These are phyloP conservation scores for Calonectria leucothoes DNA, from an alignment of 2,329 filamentous ascomycete genomes.

Conservation along the genomic window DNA sequence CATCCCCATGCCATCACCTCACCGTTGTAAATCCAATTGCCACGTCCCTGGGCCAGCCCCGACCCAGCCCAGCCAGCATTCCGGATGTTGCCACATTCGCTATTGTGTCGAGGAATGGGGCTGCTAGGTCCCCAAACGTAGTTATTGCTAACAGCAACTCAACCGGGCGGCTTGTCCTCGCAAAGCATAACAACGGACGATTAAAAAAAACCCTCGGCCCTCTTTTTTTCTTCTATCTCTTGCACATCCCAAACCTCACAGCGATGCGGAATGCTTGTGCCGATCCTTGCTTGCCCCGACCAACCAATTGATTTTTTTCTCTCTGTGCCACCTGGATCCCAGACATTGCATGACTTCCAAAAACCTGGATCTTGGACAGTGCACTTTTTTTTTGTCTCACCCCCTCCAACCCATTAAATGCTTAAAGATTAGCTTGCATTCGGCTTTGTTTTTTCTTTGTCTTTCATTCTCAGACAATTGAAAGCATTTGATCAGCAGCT, in stretches of 20 bases:
- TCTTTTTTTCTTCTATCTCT: not conserved
- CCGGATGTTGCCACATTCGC: not conserved
- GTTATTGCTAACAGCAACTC: not conserved
- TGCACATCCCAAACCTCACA: not conserved
- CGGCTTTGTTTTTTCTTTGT: not conserved
- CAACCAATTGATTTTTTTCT: not conserved
- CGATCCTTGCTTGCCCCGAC: not conserved
- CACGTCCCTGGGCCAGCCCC: not conserved
- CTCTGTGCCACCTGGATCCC: not conserved
- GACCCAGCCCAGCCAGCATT: not conserved
- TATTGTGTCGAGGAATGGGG: not conserved
- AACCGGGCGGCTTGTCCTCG: not conserved
- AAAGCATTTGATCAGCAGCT: not conserved
- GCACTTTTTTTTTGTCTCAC: not conserved
- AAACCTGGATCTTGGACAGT: not conserved
- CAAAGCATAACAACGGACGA: not conserved
- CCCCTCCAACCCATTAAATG: not conserved
- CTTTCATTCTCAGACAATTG: not conserved
- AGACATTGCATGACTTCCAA: not conserved
- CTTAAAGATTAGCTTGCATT: not conserved
- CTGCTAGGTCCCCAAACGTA: not conserved
- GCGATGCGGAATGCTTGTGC: not conserved
- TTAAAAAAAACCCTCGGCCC: not conserved
- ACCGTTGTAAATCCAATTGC: conserved; percentile 2
- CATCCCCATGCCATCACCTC: not conserved